A percentile compares a stretch with the other conserved stretches of the same genome.
Evolutionary conservation across 2,329 filamentous ascomycete genomes (phyloP).

Genomic region (Simplicillium aogashimaense): DNA sequence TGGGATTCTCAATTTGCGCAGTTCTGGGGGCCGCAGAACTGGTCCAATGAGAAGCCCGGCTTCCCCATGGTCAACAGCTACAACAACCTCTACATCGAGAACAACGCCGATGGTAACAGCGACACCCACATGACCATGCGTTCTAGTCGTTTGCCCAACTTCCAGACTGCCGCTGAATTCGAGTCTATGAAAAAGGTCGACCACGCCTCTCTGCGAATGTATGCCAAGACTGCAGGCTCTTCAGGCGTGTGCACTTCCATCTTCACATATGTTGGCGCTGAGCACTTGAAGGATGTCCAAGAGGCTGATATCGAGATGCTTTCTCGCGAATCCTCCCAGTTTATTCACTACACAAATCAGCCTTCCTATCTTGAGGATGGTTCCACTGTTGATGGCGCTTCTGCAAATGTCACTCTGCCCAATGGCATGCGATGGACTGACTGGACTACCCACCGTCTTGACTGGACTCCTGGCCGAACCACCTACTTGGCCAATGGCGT

Average conservation of each 20-base stretch:
- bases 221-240: constrained; percentile 33
- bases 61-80: constrained; percentile 25
- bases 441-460: constrained; percentile 47
- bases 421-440: constrained; percentile 33
- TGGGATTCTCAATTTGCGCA: constrained; percentile 17
- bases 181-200: constrained; percentile 21
- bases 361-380: constrained; percentile 35
- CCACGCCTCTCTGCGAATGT: constrained; percentile 30
- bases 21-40: constrained; percentile 25
- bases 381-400: constrained; percentile 32
- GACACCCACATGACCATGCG: constrained; percentile 36
- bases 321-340: constrained; percentile 28
- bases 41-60: constrained; percentile 24
- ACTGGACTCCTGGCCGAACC: constrained; percentile 44
- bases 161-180: constrained; percentile 36
- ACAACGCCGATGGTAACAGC: constrained; percentile 21
- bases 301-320: constrained; percentile 42
- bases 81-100: constrained; percentile 34
- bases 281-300: constrained; percentile 26
- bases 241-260: constrained; percentile 39
- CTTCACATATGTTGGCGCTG: constrained; percentile 35
- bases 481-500: constrained; percentile 43
- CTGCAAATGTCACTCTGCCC: constrained; percentile 31
- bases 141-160: constrained; percentile 27
- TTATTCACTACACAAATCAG: constrained; percentile 50